Base-by-base conservation (phyloP, 495 filamentous ascomycete species). In the Xylaria grammica region DNA sequence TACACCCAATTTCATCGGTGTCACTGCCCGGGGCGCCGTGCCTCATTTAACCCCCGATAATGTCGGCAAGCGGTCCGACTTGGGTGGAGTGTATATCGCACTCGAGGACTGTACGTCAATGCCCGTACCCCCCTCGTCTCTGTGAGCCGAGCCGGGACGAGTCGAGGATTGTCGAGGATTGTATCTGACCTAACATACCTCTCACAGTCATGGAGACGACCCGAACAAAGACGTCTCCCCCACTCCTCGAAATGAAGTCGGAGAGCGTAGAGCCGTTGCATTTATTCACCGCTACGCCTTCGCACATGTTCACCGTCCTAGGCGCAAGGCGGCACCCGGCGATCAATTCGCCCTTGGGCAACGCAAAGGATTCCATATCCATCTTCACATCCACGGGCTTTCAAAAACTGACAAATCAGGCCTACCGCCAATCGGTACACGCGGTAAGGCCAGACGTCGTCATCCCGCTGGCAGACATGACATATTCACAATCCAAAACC, bases 21-120 rank as follows among this genome's bases (percentile, higher is more conserved):
- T 88, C 66, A 90, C 90, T 2, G 97, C 96, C 44, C 85, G 95
- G 63, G 95, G 95, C 11, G 84, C 82, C 1, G 79, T 97, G 30
- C 91, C 95, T 24, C 95, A 99, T 78, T 77, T 99, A 56, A 87
- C 93, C 17, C 94, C 92, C 58, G 95, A 99, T 80, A 89, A 90
- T 67, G 77, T 94, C 65, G 75, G 77, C 27, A 85, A 87, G 38
- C 83, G 90, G 66, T 86, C 88, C 7, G 70, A 84, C 6, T 80
- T 93, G 45, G 77, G 75, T 20, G 91, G 90, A 51, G 79, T 92
- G 26, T 96, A 94, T 75, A 80, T 93, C 61, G 92, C 90, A 13
- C 76, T 98, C 13, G 95, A 99, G 84, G 96, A 99, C 76, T 99
- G 95, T 97, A 79, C 79, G 89, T 84, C 17, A 38, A 34, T 4